Evolutionary conservation across 164 flowering plant genomes (phyloP), one percentile per base, ranked within the genome.

Genomic region (Echeveria elegans): DNA sequence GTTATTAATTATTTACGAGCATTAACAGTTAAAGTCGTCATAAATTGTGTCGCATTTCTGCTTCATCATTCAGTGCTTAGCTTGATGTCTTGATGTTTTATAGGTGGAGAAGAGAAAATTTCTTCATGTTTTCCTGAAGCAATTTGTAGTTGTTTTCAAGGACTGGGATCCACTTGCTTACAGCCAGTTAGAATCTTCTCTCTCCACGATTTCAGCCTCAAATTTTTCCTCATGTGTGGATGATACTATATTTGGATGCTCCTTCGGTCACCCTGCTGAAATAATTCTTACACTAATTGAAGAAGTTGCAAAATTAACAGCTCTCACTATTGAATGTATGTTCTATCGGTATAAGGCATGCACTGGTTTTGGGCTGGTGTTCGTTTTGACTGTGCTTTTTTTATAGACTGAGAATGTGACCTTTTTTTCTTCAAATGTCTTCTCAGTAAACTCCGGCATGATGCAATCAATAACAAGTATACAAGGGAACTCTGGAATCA

Each of bases 221-320:
- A 88, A 82, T 28, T 58, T 70, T 76, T 61, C 75, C 23, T 73
- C 80, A 69, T 68, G 63, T 65, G 58, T 67, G 70, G 76, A 77
- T 71, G 82, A 82, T 72, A 66, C 72, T 36, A 68, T 84, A 64
- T 65, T 83, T 71, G 99, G 99, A 36, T 91, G 99, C 81, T 83
- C 81, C 69, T 75, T 75, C 77, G 97, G 97, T 40, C 97, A 94
- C 74, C 99, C 99, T 70, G 78, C 92, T 68, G 97, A 89, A 79
- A 53, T 89, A 58, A 78, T 91, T 70, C 66, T 79, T 65, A 50
- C 58, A 15, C 69, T 94, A 50, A 77, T 67, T 66, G 86, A 89
- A 74, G 96, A 91, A 75, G 38, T 91, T 66, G 45, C 72, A 21
- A 78, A 78, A 37, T 65, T 94, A 70, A 83, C 86, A 66, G 65